Percentiles rank a stretch among this genome's conserved stretches.
Evolutionary conservation across 257 asterid genomes (phyloP).

Genomic region (Ophiorrhiza pumila): DNA sequence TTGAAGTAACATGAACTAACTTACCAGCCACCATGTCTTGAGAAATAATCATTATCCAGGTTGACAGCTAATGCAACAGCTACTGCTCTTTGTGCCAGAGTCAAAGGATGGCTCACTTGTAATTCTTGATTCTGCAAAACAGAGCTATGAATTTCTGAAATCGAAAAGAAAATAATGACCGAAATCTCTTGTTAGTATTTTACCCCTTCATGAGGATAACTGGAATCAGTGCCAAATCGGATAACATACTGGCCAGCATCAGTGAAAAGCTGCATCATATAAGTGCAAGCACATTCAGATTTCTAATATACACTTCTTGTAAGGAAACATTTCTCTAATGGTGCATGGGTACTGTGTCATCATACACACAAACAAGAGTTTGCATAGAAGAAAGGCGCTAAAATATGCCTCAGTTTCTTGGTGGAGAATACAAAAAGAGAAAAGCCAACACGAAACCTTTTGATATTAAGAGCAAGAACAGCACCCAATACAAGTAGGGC

Average conservation of each 20-base stretch:
- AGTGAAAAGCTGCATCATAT: constrained; percentile 63
- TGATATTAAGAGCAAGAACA: neutral
- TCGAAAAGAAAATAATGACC: neutral
- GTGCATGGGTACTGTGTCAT: neutral
- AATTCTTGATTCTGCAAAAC: constrained; percentile 66
- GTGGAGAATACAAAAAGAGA: neutral
- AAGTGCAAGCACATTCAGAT: constrained; percentile 7
- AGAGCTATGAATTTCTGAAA: constrained; percentile 20
- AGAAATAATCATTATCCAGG: constrained; percentile 91
- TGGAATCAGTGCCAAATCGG: constrained; percentile 66
- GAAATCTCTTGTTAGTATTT: constrained; percentile 15
- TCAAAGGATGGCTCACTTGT: constrained; percentile 58
- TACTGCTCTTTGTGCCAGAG: constrained; percentile 86
- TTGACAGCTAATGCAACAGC: constrained; percentile 88
- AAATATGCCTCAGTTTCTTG: neutral
- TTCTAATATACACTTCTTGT: constrained; percentile 11
- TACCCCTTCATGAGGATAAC: constrained; percentile 59
- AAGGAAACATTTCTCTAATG: neutral
- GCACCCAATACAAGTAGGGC: neutral
- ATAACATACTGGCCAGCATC: constrained; percentile 99
- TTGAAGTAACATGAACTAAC: constrained; percentile 21
- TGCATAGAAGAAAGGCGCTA: neutral
- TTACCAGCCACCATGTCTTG: constrained; percentile 94
- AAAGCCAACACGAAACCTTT: neutral
- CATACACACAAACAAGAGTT: neutral